Base-by-base conservation (phyloP, 2,329 filamentous ascomycete species). In the Cercospora sesami region DNA sequence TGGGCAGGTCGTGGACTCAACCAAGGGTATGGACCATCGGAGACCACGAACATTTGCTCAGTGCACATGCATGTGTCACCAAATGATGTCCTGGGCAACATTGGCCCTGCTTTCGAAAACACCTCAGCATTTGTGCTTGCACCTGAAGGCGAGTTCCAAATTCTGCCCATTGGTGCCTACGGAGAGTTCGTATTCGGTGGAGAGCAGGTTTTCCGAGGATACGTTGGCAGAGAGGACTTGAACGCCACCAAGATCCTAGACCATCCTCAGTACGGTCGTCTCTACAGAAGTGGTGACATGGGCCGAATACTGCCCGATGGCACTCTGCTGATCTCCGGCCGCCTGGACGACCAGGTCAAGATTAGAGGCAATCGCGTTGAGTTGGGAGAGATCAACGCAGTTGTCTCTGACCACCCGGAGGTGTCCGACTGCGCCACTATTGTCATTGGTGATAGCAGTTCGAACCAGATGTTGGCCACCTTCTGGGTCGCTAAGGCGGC, bases 111-210 rank as follows among this genome's bases (percentile, higher is more conserved):
- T 0, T 87, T 97, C 30, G 80, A 84, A 9, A 96, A 94, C 69
- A 96, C 91, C 0, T 95, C 92, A 0, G 85, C 87, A 0, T 87
- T 93, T 67, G 87, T 96, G 1, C 77, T 91, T 16, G 76, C 77
- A 16, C 72, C 76, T 2, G 79, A 80, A 4, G 76, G 80, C 2
- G 75, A 75, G 0, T 83, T 88, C 4, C 78, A 85, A 0, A 74
- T 87, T 1, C 80, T 93, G 0, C 92, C 92, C 0, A 77, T 86
- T 6, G 92, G 93, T 3, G 90, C 87, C 70, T 82, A 92, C 16
- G 94, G 94, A 10, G 93, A 97, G 77, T 83, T 96, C 6, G 96
- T 91, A 75, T 95, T 96, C 77, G 93, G 92, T 14, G 94, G 93
- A 10, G 87, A 91, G 60, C 93, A 97, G 79, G 87, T 97, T 5